Evolutionary conservation across 768 basidiomycete species (phyloP).

Genomic region (Suillus occidentalis): DNA sequence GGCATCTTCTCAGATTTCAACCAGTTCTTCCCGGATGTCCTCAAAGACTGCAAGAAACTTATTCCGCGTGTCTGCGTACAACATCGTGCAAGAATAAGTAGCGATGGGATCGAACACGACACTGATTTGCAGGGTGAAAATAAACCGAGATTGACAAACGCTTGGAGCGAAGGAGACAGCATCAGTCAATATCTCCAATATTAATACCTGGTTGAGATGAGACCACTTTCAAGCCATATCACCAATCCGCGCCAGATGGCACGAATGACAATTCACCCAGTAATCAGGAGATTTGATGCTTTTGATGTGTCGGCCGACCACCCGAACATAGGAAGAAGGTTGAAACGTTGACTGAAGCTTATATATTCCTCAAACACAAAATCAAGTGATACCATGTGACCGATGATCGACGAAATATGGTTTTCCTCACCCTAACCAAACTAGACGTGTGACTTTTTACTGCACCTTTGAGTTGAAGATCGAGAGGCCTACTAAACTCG

Average conservation of each 20-base stretch:
- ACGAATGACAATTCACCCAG: not conserved
- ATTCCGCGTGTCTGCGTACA: slow-evolving; percentile 45
- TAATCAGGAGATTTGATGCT: not conserved
- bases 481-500: not conserved
- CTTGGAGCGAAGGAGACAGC: not conserved
- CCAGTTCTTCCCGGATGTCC: slow-evolving; percentile 72
- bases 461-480: not conserved
- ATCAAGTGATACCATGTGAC: not conserved
- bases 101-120: no score
- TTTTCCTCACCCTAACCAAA: not conserved
- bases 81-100: not conserved
- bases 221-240: not conserved
- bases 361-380: not conserved
- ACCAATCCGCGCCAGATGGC: not conserved
- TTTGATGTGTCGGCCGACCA: not conserved
- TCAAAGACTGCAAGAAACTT: slow-evolving; percentile 76
- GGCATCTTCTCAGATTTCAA: slow-evolving; percentile 77
- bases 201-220: not conserved
- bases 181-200: not conserved
- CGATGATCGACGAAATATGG: not conserved
- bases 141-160: not conserved
- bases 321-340: not conserved
- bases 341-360: not conserved
- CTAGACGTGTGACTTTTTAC: not conserved
- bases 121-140: not conserved